phyloP scores from a whole-genome alignment of 495 filamentous ascomycete genomes.

The Talaromyces trachyspermus region DNA sequence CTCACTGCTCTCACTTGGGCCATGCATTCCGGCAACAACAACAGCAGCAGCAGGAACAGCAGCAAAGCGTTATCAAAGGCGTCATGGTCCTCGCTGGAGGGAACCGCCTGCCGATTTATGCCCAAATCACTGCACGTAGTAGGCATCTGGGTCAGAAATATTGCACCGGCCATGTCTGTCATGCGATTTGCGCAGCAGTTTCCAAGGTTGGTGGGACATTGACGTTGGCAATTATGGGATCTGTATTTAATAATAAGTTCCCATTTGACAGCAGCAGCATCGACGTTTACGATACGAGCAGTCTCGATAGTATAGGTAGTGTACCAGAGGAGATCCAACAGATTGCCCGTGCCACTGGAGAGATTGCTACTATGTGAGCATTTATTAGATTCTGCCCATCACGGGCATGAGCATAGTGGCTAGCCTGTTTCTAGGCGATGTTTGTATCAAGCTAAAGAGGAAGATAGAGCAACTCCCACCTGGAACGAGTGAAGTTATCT shows the following conservation, averaged over 20 bases:
- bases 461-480: too few relatives aligned
- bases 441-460: constrained; percentile 41
- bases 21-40: constrained; percentile 28
- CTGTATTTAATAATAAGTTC: constrained; percentile 51
- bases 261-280: constrained; percentile 10
- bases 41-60: too few relatives aligned
- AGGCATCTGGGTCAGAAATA: constrained; percentile 44
- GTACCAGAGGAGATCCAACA: constrained; percentile 19
- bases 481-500: constrained; percentile 18
- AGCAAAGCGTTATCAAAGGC: constrained; percentile 41
- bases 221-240: constrained; percentile 50
- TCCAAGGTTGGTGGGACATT: constrained; percentile 54
- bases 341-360: constrained; percentile 20
- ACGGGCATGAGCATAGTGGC: constrained; percentile 40
- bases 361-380: constrained; percentile 47
- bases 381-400: constrained; percentile 48
- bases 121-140: constrained; percentile 43
- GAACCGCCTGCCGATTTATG: constrained; percentile 46
- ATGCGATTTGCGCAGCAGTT: constrained; percentile 45
- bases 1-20: constrained; percentile 41
- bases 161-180: constrained; percentile 44
- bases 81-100: constrained; percentile 55
- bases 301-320: constrained; percentile 12
- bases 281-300: constrained; percentile 13
- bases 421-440: constrained; percentile 44